Evolutionary conservation across 331 rosid genomes (phyloP), one percentile per base, ranked within the genome.

Genomic region (Cucumis variabilis): DNA sequence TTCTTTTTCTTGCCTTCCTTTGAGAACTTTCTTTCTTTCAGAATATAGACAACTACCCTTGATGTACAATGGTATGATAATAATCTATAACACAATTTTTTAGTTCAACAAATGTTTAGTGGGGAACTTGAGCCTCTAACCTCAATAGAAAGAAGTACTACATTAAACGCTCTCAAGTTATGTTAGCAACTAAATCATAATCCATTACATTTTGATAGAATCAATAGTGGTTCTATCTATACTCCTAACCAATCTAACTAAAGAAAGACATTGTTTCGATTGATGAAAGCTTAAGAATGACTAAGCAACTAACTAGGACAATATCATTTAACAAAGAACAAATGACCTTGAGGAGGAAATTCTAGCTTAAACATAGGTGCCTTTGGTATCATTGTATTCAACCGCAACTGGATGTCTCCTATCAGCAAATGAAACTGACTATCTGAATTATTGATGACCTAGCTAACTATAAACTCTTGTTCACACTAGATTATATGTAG

Each of bases 361-460:
- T 97, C 99, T 83, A 98, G 98, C 90, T 90, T 95, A 87, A 95
- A 95, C 98, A 97, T 97, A 63, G 99, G 98, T n/a, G 88, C 90
- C 87, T 97, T 98, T 0, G 99, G 98, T 87, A 97, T 93, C 78
- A 65, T 92, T 48, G 97, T 94, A 85, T 93, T 88, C 86, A 89
- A 92, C 94, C 95, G 70, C 89, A 93, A 23, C 97, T 94, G 37
- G 3, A 30, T 30, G 37, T 30, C 37, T 3, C 37, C 37, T 30
- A 3, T 30, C 37, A 30, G 3, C 37, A 30, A 30, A n/a, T n/a
- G n/a, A n/a, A n/a, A n/a, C n/a, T n/a, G n/a, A n/a, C n/a, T n/a
- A n/a, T n/a, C n/a, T n/a, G n/a, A n/a, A n/a, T n/a, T n/a, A n/a
- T n/a, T n/a, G n/a, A n/a, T n/a, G n/a, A n/a, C n/a, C n/a, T n/a